phyloP scores from a whole-genome alignment of 1,284 basidiomycete species.

The Ustilago trichophora region DNA sequence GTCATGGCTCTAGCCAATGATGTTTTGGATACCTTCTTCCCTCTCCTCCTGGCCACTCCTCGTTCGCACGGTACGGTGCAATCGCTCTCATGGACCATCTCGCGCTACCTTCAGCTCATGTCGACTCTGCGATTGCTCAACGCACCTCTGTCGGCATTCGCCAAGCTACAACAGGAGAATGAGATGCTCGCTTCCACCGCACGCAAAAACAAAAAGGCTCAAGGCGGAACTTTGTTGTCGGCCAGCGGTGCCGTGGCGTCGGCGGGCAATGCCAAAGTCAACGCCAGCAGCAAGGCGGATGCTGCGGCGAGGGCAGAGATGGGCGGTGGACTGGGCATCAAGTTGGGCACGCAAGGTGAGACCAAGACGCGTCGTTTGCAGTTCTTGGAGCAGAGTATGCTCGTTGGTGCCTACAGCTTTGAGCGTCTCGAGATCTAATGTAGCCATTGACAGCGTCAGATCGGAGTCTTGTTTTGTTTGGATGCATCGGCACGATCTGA shows the following conservation, averaged over 20 bases:
- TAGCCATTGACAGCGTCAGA: too few species aligned
- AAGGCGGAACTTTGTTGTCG: conserved; percentile 14
- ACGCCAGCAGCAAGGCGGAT: conserved; percentile 17
- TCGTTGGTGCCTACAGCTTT: conserved; percentile 49
- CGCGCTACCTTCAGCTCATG: conserved; percentile 29
- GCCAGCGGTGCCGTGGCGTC: conserved; percentile 33
- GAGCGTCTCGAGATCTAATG: conserved; percentile 47
- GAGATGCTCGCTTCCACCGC: conserved; percentile 5
- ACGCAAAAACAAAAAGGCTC: not conserved
- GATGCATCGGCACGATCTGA: too few species aligned
- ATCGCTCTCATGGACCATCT: conserved; percentile 33
- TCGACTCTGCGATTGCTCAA: conserved; percentile 30
- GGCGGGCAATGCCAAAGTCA: conserved; percentile 33
- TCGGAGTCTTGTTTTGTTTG: too few species aligned
- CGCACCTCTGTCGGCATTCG: conserved; percentile 48
- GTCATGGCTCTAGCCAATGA: conserved; percentile 42
- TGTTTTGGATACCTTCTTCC: conserved; percentile 50
- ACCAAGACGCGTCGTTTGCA: conserved; percentile 35
- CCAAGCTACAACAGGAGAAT: conserved; percentile 43
- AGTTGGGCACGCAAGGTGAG: conserved; percentile 35
- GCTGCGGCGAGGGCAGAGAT: conserved; percentile 45
- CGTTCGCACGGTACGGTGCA: conserved; percentile 29
- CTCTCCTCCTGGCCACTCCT: conserved; percentile 38
- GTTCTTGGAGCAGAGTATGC: conserved; percentile 44
- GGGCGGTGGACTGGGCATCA: conserved; percentile 47